Evolutionary conservation across 306 rosid genomes (phyloP).

Genomic region (Fragaria vesca): DNA sequence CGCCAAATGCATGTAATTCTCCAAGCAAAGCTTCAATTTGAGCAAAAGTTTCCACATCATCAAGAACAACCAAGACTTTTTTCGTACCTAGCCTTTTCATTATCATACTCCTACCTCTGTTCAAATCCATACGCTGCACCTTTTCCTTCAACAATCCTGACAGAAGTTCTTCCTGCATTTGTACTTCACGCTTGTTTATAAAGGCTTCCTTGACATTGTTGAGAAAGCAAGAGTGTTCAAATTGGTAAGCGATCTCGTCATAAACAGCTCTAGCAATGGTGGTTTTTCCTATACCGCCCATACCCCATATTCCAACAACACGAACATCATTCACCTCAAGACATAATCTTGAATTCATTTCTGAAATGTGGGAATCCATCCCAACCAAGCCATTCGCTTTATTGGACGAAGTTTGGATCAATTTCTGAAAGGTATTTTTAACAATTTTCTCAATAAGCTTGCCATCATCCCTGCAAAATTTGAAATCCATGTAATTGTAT

Average conservation of each 20-base stretch:
- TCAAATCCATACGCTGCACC: neutral
- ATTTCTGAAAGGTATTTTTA: neutral
- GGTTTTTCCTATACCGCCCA: conserved; percentile 30
- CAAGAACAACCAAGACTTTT: neutral
- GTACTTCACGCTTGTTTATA: neutral
- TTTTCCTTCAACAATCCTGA: neutral
- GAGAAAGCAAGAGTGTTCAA: neutral
- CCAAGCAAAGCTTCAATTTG: neutral
- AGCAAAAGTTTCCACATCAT: neutral
- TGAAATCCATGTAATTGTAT: too few species aligned
- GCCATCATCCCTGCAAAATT: neutral
- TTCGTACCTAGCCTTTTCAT: neutral
- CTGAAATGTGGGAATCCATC: neutral
- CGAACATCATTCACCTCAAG: neutral
- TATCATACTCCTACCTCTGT: neutral
- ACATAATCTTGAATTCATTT: neutral
- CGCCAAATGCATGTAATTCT: neutral
- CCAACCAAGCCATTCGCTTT: neutral
- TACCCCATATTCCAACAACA: conserved; percentile 27
- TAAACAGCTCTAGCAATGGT: neutral
- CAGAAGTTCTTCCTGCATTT: conserved; percentile 17
- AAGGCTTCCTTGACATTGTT: conserved; percentile 15
- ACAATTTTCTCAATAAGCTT: neutral
- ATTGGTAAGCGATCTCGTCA: too few species aligned
- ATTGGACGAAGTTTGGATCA: neutral